These are phyloP conservation scores for Suillus cothurnatus DNA, from an alignment of 768 basidiomycete species.

Conservation along the genomic window DNA sequence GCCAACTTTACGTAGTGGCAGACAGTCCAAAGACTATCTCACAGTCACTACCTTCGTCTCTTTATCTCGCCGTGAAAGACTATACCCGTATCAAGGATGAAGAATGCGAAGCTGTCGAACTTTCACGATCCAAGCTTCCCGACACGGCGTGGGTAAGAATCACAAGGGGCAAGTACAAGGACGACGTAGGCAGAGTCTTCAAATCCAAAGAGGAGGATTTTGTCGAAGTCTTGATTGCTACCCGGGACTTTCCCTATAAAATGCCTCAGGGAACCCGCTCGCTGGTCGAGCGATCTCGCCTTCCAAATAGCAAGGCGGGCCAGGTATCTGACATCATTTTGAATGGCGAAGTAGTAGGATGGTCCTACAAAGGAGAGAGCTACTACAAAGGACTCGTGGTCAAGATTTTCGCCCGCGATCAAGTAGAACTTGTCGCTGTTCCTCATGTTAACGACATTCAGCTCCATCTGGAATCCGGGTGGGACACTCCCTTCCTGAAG, in stretches of 20 bases:
- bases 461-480: background rate
- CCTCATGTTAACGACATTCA: background rate
- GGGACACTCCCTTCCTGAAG: background rate
- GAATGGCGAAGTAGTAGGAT: background rate
- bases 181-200: background rate
- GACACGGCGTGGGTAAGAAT: background rate
- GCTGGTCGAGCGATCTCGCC: background rate
- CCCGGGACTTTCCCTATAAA: background rate
- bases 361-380: background rate
- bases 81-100: background rate
- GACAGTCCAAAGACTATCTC: background rate
- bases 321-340: background rate
- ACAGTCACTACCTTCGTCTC: background rate
- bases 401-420: background rate
- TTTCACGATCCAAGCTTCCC: background rate
- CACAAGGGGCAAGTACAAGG: background rate
- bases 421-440: background rate
- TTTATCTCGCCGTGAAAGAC: background rate
- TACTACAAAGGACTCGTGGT: background rate
- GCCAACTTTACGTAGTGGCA: background rate
- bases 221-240: background rate
- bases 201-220: background rate
- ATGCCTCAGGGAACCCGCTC: background rate
- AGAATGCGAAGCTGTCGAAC: background rate
- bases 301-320: background rate